Conservation (phyloP, 2,329 filamentous ascomycete species). For the Verticillium albo-atrum region DNA sequence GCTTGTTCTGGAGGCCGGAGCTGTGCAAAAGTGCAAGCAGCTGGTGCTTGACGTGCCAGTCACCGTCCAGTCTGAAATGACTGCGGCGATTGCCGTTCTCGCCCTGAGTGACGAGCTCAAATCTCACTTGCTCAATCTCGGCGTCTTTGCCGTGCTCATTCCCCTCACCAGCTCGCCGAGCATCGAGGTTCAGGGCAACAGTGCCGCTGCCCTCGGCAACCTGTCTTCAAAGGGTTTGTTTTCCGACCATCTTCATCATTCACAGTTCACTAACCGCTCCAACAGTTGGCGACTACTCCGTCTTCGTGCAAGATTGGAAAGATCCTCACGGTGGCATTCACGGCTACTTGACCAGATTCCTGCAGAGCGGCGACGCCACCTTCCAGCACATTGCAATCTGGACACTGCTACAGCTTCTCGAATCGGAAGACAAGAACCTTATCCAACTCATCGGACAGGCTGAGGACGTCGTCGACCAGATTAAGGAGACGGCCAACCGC, state of each 20-base stretch:
- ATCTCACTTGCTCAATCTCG: constrained; percentile 80
- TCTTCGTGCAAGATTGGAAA: constrained; percentile 92
- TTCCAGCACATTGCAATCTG: constrained; percentile 99
- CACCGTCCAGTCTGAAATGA: constrained; percentile 98
- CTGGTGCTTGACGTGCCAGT: constrained; percentile 89
- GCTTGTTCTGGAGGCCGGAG: constrained; percentile 91
- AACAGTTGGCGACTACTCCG: constrained; percentile 89
- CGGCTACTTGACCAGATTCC: constrained; percentile 88
- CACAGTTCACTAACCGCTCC: not conserved
- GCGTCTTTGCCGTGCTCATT: constrained; percentile 94
- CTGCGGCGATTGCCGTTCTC: constrained; percentile 94
- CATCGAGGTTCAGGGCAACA: constrained; percentile 98
- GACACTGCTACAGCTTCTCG: constrained; percentile 91
- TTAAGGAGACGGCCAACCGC: constrained; percentile 84
- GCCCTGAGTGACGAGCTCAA: constrained; percentile 95
- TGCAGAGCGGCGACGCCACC: constrained; percentile 89
- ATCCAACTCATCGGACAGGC: constrained; percentile 85
- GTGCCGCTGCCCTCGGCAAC: constrained; percentile 91
- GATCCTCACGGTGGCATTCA: constrained; percentile 92
- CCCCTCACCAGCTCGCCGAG: constrained; percentile 92
- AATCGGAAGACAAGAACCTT: constrained; percentile 89
- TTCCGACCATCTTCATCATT: not conserved
- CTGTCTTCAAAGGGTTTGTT: constrained; percentile 84
- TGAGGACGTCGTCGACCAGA: constrained; percentile 87
- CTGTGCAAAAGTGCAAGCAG: constrained; percentile 98